Percentiles rank a stretch among this genome's conserved stretches.
Evolutionary conservation across 208 protist genomes (phyloP).

Genomic region (Leishmania gerbilli): DNA sequence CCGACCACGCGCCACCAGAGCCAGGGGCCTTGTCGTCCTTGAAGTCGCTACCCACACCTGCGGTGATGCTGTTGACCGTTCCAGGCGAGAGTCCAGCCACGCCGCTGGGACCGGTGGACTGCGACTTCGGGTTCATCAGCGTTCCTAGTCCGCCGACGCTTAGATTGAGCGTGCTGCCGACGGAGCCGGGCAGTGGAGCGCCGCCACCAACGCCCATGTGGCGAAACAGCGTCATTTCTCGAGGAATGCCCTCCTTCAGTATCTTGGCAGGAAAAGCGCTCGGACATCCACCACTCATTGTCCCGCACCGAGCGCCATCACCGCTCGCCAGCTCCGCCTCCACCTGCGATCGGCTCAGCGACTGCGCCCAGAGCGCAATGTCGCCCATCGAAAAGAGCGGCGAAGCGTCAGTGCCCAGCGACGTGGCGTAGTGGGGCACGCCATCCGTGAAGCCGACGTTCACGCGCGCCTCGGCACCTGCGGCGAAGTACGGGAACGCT

Average conservation of each 20-base stretch:
- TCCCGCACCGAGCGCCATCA: conserved; percentile 11
- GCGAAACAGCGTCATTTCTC: conserved; percentile 31
- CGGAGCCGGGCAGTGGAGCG: background rate
- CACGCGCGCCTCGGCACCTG: conserved; percentile 51
- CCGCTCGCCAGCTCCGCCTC: conserved; percentile 54
- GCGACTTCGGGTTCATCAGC: background rate
- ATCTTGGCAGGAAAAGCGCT: conserved; percentile 39
- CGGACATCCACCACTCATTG: background rate
- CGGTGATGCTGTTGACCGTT: background rate
- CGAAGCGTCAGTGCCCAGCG: conserved; percentile 34
- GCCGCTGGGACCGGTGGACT: background rate
- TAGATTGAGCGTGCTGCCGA: background rate
- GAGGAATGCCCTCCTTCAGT: conserved; percentile 50
- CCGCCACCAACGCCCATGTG: background rate
- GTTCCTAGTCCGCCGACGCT: background rate
- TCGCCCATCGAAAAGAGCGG: conserved; percentile 72
- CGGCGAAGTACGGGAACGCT: conserved; percentile 47
- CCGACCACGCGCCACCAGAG: background rate
- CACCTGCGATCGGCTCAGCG: conserved; percentile 68
- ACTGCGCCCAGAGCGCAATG: conserved; percentile 69
- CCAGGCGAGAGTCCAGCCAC: background rate
- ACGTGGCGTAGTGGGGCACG: conserved; percentile 19
- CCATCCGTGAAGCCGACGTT: conserved; percentile 55
- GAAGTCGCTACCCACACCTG: background rate
- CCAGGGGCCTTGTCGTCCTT: background rate